Base-by-base conservation (phyloP, 345 rosid genomes). In the Turritis glabra region DNA sequence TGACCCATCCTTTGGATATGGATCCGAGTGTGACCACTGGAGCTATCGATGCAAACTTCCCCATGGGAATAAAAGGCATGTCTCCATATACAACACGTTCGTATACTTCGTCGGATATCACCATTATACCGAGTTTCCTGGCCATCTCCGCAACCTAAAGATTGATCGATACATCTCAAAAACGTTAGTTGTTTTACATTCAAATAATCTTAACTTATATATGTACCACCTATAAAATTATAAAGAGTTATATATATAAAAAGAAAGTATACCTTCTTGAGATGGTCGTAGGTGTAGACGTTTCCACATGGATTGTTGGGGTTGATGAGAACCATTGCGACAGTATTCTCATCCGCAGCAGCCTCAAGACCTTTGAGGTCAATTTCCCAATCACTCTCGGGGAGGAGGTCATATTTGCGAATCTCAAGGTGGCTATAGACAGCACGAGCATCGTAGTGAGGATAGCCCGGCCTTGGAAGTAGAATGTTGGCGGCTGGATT, bases 1-100 rank as follows among this genome's bases (percentile, higher is more conserved):
- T 84, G 1, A 64, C 54, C 86, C 84, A 87, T 54, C 83, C 81
- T 77, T 89, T 89, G 3, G 88, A 82, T 62, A 87, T 58, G 6
- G 96, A 85, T 14, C 92, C 92, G 2, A 86, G 71, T 0, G 90
- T 83, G 29, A 85, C 11, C 2, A 85, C 84, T 1, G 89, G 90
- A 18, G 74, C 84, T 48, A 81, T 79, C 0, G 85, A 84, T 50
- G 80, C 86, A 13, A 87, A 89, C 13, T 14, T 65, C 15, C 80
- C 85, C 87, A 85, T 81, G 0, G 85, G 80, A 29, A 83, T 73
- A 80, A 78, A 89, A 0, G 80, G 85, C 3, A 32, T 81, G 2
- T 29, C 68, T 57, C 94, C 91, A 64, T 81, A 87, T 11, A 72
- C 54, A 2, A 81, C 50, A 26, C 73, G 85, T 3, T 22, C 74